Conservation (phyloP, 2,329 filamentous ascomycete genomes). For the Ophiocordyceps camponoti-rufipedis region DNA sequence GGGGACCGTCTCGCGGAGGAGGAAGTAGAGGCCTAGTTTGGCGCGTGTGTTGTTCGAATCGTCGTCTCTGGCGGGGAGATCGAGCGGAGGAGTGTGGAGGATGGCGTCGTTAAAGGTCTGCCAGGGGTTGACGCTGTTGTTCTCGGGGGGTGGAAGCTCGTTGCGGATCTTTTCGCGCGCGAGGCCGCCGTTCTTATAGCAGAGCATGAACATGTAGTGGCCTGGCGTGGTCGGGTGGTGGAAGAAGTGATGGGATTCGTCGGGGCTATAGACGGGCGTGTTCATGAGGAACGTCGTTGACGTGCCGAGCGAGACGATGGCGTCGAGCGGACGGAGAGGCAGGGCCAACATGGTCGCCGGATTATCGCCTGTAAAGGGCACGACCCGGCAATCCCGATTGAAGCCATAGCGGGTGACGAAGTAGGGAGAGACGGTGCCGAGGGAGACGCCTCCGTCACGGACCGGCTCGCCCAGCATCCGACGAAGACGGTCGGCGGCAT, state of each 20-base stretch:
- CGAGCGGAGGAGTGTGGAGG: constrained; percentile 49
- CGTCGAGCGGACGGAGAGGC: constrained; percentile 71
- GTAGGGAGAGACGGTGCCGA: constrained; percentile 62
- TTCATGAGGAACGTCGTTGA: constrained; percentile 97
- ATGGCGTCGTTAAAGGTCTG: constrained; percentile 61
- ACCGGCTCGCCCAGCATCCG: constrained; percentile 65
- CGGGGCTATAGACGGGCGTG: constrained; percentile 76
- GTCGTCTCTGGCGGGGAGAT: constrained; percentile 32
- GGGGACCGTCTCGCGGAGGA: constrained; percentile 86
- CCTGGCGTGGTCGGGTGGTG: constrained; percentile 84
- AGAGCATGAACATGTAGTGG: constrained; percentile 99
- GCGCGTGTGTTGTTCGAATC: constrained; percentile 23
- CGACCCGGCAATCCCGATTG: constrained; percentile 52
- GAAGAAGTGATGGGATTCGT: constrained; percentile 92
- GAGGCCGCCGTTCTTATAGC: constrained; percentile 95
- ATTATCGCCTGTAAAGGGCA: constrained; percentile 90
- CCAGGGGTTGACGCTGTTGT: constrained; percentile 41
- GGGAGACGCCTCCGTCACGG: constrained; percentile 59
- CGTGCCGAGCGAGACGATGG: constrained; percentile 87
- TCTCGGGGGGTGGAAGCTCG: constrained; percentile 35
- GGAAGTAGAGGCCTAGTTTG: constrained; percentile 87
- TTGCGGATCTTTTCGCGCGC: constrained; percentile 84
- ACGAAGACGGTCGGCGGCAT: constrained; percentile 43
- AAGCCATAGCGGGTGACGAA: constrained; percentile 69
- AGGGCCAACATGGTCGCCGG: constrained; percentile 86